Evolutionary conservation across 257 asterid species (phyloP).

Genomic region (Solanum megistacrolobum): DNA sequence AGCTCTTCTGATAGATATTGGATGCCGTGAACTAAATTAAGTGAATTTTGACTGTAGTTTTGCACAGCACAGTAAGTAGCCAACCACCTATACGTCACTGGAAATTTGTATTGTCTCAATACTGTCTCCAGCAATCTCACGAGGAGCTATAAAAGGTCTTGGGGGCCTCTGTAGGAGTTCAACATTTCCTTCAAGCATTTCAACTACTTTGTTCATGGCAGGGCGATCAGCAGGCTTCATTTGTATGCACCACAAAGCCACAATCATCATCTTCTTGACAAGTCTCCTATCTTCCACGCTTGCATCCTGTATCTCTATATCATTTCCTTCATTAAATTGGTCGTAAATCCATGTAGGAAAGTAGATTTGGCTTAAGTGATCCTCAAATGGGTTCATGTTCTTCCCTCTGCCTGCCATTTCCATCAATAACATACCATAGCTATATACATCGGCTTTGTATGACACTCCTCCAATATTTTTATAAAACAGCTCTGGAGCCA

Average conservation of each 20-base stretch:
- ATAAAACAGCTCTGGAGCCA: constrained; percentile 32
- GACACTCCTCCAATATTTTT: constrained; percentile 31
- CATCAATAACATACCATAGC: constrained; percentile 49
- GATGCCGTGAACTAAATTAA: neutral
- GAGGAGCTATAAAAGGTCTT: constrained; percentile 16
- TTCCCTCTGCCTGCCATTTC: constrained; percentile 36
- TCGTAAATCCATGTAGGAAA: constrained; percentile 45
- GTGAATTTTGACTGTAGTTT: neutral
- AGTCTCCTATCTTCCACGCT: constrained; percentile 26
- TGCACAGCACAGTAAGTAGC: neutral
- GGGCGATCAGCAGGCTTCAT: constrained; percentile 35
- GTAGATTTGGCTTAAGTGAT: constrained; percentile 18
- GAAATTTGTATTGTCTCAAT: neutral
- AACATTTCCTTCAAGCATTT: constrained; percentile 37
- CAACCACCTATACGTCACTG: neutral
- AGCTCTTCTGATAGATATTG: neutral
- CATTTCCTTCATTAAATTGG: constrained; percentile 23
- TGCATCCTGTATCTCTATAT: constrained; percentile 14
- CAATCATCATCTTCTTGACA: constrained; percentile 42
- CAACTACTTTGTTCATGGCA: constrained; percentile 31
- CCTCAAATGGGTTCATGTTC: constrained; percentile 12
- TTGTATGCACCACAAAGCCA: constrained; percentile 52
- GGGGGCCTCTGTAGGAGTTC: constrained; percentile 32
- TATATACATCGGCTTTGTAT: constrained; percentile 43
- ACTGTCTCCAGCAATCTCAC: constrained; percentile 6